Conservation (phyloP, 495 filamentous ascomycete genomes). For the Podospora pseudocomata region DNA sequence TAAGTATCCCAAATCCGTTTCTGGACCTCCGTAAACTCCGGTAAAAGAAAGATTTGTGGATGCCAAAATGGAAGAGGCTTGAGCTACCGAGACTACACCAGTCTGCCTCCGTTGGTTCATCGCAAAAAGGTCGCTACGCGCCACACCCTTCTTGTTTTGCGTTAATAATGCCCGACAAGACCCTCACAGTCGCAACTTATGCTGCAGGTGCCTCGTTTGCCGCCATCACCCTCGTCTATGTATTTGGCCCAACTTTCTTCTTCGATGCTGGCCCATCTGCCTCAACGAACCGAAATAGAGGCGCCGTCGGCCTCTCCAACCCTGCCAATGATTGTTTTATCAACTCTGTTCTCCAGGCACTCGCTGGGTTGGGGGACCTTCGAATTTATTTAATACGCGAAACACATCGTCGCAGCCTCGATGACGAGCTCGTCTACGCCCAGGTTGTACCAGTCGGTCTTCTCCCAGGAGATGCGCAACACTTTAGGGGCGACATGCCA, state of each 20-base stretch:
- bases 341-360: constrained; percentile 90
- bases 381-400: constrained; percentile 87
- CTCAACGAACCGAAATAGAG: constrained; percentile 67
- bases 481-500: constrained; percentile 47
- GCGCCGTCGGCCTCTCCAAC: constrained; percentile 84
- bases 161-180: constrained; percentile 73
- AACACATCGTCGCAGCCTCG: constrained; percentile 72
- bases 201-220: constrained; percentile 94
- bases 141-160: too few relatives aligned
- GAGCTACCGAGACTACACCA: too few relatives aligned
- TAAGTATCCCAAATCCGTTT: too few relatives aligned
- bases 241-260: constrained; percentile 93
- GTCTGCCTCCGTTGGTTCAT: too few relatives aligned
- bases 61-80: too few relatives aligned
- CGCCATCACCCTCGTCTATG: constrained; percentile 92
- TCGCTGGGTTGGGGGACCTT: constrained; percentile 92
- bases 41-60: too few relatives aligned
- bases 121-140: too few relatives aligned
- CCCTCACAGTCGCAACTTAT: constrained; percentile 82
- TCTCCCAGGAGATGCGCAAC: constrained; percentile 23
- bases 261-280: constrained; percentile 70
- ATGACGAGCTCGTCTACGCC: constrained; percentile 68
- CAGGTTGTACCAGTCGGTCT: constrained; percentile 47
- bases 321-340: constrained; percentile 99
- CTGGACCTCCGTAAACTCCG: too few relatives aligned